Evolutionary conservation across 1,139 yeast species (phyloP).

Genomic region (Sugiyamaella xylanicola): DNA sequence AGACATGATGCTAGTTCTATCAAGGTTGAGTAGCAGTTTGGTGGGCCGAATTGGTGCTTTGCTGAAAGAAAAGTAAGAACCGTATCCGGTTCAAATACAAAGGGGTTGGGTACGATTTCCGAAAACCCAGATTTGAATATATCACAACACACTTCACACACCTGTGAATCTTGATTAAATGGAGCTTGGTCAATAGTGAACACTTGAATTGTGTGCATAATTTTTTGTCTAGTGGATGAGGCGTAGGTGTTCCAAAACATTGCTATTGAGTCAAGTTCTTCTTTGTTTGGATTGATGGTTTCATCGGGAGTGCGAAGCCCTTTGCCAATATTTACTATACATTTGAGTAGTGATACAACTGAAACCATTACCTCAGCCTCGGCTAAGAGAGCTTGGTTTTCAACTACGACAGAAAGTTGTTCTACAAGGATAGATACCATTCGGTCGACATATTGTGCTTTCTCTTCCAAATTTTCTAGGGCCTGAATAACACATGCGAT

Average conservation of each 20-base stretch:
- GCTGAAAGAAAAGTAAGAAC: conserved; percentile 52
- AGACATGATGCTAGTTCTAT: conserved; percentile 39
- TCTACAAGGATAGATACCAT: conserved; percentile 33
- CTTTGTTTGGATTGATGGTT: conserved; percentile 34
- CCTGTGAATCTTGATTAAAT: conserved; percentile 45
- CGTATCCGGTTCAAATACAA: conserved; percentile 50
- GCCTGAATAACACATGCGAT: conserved; percentile 43
- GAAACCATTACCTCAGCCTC: conserved; percentile 24
- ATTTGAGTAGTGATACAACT: conserved; percentile 54
- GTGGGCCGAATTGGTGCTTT: conserved; percentile 42
- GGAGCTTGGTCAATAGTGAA: conserved; percentile 48
- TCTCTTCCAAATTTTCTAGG: conserved; percentile 29
- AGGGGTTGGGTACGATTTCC: conserved; percentile 67
- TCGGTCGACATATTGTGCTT: conserved; percentile 33
- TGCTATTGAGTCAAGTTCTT: conserved; percentile 18
- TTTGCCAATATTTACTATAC: conserved; percentile 67
- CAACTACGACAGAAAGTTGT: conserved; percentile 24
- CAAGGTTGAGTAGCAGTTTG: conserved; percentile 31
- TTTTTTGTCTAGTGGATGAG: conserved; percentile 44
- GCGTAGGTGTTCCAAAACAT: conserved; percentile 48
- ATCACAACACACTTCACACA: conserved; percentile 59
- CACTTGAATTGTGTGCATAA: conserved; percentile 48
- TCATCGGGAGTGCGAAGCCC: conserved; percentile 51
- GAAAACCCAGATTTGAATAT: conserved; percentile 69
- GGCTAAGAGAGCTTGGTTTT: conserved; percentile 11